Evolutionary conservation across 108 stramenopile genomes (phyloP), one percentile per base, ranked within the genome.

Genomic region (Nitzschia sp.): DNA sequence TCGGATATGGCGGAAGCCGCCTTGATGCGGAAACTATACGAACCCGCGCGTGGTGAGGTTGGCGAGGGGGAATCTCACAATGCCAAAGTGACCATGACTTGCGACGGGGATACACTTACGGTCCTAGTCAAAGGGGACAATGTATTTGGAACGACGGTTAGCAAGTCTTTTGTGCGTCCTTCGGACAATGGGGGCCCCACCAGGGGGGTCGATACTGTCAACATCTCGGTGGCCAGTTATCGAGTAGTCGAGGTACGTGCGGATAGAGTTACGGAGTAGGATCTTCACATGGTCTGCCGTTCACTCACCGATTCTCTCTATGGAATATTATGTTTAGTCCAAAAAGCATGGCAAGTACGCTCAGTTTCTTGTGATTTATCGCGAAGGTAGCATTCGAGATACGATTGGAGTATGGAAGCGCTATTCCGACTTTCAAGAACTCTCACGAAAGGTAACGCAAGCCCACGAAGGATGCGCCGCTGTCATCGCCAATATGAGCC

Each of bases 401-500:
- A 95, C 91, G 9, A 74, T 93, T 47, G 94, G 94, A 3, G 90
- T 96, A 2, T 96, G 94, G 94, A 92, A 93, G 66, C 80, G 94
- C 11, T 93, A 89, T 63, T 89, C 89, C 1, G 91, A 96, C 66
- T 96, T 96, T 75, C 85, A 86, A 32, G 75, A 79, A 53, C 69
- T 95, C 1, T 77, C 82, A 26, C 61, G 74, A n/a, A 87, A 87
- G 52, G 89, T 95, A 2, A 87, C 86, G 0, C 75, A 85, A 19
- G 78, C 85, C 1, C 84, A 88, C 46, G 89, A 89, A 73, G 84
- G 89, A 31, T 93, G 92, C 79, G 70, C 86, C 0, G 64, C 84
- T 3, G 86, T 86, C 45, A 79, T 93, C 66, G 84, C 89, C 15
- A 87, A 85, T 60, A 81, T 93, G 53, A 80, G 78, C 60, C 92